A percentile compares a stretch with the other conserved stretches of the same genome.
Conservation (phyloP, 495 filamentous ascomycete species). For the Xylaria bambusicola region DNA sequence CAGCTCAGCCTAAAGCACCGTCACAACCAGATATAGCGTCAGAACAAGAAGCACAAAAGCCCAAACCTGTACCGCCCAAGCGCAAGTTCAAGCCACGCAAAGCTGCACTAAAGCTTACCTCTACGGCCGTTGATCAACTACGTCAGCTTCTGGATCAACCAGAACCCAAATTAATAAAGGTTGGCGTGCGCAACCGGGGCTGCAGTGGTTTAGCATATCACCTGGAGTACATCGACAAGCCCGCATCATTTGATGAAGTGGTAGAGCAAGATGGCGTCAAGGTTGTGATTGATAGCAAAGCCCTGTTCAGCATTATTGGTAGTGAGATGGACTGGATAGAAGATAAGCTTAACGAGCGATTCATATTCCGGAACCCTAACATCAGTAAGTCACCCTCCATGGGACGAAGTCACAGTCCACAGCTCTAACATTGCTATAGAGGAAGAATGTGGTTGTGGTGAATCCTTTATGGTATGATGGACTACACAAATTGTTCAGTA, state of each 20-base stretch:
- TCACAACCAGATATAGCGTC: slow-evolving; percentile 35
- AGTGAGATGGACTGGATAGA: slow-evolving; percentile 99
- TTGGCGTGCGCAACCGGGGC: slow-evolving; percentile 93
- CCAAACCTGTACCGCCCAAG: slow-evolving; percentile 55
- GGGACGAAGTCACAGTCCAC: background rate
- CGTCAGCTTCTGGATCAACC: slow-evolving; percentile 74
- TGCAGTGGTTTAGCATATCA: slow-evolving; percentile 96
- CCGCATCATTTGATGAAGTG: slow-evolving; percentile 82
- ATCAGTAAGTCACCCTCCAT: slow-evolving; percentile 72
- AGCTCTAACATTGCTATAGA: slow-evolving; percentile 53
- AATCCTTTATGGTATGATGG: slow-evolving; percentile 85
- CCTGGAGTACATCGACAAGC: slow-evolving; percentile 91
- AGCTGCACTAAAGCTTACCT: slow-evolving; percentile 85
- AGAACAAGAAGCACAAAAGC: slow-evolving; percentile 68
- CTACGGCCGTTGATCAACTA: slow-evolving; percentile 74
- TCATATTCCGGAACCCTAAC: slow-evolving; percentile 96
- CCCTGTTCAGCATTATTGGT: slow-evolving; percentile 94
- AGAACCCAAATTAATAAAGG: slow-evolving; percentile 85
- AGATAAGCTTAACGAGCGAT: slow-evolving; percentile 84
- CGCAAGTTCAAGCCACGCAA: slow-evolving; percentile 80
- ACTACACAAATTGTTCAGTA: background rate
- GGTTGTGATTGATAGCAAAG: slow-evolving; percentile 95
- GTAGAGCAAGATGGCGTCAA: slow-evolving; percentile 96
- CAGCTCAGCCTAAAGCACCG: slow-evolving; percentile 37
- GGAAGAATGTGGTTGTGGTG: slow-evolving; percentile 95